These are phyloP conservation scores for Ceratocystiopsis minuta DNA, from an alignment of 2,329 filamentous ascomycete genomes.

Conservation along the genomic window DNA sequence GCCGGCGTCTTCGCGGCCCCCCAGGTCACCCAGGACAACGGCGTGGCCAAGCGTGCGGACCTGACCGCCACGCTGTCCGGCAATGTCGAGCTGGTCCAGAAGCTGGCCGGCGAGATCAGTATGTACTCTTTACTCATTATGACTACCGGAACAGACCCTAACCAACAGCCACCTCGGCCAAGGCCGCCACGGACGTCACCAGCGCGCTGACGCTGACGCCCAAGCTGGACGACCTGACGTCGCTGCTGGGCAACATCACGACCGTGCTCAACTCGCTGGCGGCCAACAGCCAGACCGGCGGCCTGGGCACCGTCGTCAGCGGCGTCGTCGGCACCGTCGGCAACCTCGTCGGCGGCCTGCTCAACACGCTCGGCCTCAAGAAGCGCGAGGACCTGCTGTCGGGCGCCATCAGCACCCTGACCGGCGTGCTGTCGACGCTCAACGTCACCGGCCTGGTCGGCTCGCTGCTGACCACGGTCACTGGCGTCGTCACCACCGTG, in stretches of 20 bases:
- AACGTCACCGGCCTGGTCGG: no score
- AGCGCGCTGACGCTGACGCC: not conserved
- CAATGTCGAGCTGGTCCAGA: not conserved
- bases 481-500: not conserved
- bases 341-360: not conserved
- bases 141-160: no score
- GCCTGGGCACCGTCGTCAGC: not conserved
- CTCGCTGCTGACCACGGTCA: no score
- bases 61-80: no score
- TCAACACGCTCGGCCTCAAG: not conserved
- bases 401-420: no score
- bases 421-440: no score
- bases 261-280: not conserved
- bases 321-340: not conserved
- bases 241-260: not conserved
- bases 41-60: not conserved
- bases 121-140: no score
- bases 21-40: not conserved
- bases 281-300: not conserved
- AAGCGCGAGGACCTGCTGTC: no score
- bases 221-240: not conserved
- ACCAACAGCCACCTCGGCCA: no score
- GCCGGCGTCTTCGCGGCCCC: conserved; percentile 5
- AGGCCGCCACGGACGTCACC: not conserved
- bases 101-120: not conserved